A percentile compares a stretch with the other conserved stretches of the same genome.
Conservation (phyloP, 1,139 yeast species). For the Debaryomyces nepalensis region DNA sequence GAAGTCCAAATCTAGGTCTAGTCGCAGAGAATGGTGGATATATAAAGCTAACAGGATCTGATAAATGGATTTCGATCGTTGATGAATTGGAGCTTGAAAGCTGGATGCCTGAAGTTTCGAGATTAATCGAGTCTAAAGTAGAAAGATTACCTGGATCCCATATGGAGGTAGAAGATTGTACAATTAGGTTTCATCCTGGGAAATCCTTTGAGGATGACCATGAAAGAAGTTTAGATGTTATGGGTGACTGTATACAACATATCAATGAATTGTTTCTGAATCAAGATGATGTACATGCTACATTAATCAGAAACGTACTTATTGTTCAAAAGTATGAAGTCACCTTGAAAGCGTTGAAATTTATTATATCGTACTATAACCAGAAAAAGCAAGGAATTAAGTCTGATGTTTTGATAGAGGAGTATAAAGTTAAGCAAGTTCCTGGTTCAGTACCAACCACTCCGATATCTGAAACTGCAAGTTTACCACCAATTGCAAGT, state of each 20-base stretch:
- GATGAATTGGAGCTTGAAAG: slow-evolving; percentile 52
- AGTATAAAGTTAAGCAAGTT: slow-evolving; percentile 28
- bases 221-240: slow-evolving; percentile 65
- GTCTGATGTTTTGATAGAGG: slow-evolving; percentile 26
- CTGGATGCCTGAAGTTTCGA: slow-evolving; percentile 68
- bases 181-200: slow-evolving; percentile 76
- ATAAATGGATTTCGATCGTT: slow-evolving; percentile 69
- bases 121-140: slow-evolving; percentile 65
- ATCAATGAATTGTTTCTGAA: slow-evolving; percentile 73
- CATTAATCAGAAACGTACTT: slow-evolving; percentile 69
- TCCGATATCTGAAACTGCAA: slow-evolving; percentile 15
- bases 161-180: slow-evolving; percentile 73
- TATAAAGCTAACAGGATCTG: slow-evolving; percentile 56
- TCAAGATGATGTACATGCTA: slow-evolving; percentile 74
- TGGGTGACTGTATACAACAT: slow-evolving; percentile 87
- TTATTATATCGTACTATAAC: slow-evolving; percentile 42
- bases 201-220: slow-evolving; percentile 60
- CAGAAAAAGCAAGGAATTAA: slow-evolving; percentile 22
- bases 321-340: slow-evolving; percentile 65
- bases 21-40: slow-evolving; percentile 91
- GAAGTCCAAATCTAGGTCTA: slow-evolving; percentile 73
- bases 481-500: slow-evolving; percentile 11
- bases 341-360: slow-evolving; percentile 57
- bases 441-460: slow-evolving; percentile 21
- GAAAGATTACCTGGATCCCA: slow-evolving; percentile 84